phyloP scores from a whole-genome alignment of 1,284 basidiomycete species.

The Paramarasmius palmivorus region DNA sequence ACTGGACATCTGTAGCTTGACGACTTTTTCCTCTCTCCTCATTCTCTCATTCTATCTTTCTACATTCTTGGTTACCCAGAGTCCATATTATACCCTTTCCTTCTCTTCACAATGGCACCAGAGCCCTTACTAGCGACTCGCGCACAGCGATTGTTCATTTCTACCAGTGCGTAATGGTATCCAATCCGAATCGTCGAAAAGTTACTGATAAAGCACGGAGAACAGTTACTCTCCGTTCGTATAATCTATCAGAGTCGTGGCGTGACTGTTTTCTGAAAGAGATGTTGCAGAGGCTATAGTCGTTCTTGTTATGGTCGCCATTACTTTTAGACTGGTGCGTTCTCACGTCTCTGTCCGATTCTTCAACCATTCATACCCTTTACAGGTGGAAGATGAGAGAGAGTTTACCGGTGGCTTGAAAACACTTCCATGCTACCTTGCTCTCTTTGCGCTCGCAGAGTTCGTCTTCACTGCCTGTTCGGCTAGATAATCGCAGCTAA shows the following conservation, averaged over 20 bases:
- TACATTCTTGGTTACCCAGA: background rate
- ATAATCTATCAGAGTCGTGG: background rate
- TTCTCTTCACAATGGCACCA: constrained; percentile 51
- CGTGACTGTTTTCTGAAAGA: constrained; percentile 15
- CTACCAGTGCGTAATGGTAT: constrained; percentile 49
- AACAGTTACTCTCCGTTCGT: constrained; percentile 49
- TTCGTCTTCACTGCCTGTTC: constrained; percentile 30
- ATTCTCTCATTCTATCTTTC: background rate
- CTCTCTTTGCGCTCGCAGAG: constrained; percentile 81
- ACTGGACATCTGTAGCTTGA: no score
- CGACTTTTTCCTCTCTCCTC: no score
- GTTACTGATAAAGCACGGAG: background rate
- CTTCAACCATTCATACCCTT: constrained; percentile 7
- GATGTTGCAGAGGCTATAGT: constrained; percentile 41
- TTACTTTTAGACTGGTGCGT: constrained; percentile 51
- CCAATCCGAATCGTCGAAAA: background rate
- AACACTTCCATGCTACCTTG: constrained; percentile 84
- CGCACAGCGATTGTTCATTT: constrained; percentile 66
- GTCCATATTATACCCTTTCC: background rate
- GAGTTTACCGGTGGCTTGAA: constrained; percentile 39
- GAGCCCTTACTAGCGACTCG: constrained; percentile 66
- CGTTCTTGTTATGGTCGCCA: constrained; percentile 53
- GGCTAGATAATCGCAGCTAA: background rate
- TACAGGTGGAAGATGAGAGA: constrained; percentile 56
- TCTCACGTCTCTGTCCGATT: constrained; percentile 2